Base-by-base conservation (phyloP, 768 basidiomycete species). In the Cystobasidium tubakii region DNA sequence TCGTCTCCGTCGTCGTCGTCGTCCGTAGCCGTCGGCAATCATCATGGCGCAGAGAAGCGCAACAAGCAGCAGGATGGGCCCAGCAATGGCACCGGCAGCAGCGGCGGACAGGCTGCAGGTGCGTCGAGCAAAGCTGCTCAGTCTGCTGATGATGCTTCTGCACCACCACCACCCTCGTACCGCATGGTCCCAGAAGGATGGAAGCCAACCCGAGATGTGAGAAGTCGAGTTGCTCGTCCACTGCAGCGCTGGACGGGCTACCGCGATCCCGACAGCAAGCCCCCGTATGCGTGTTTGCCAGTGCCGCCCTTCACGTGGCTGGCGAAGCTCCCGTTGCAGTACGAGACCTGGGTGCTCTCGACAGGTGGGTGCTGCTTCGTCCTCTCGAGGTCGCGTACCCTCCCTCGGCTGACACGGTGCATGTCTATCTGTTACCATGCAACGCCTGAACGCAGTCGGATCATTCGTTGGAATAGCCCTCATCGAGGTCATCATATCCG, bases 401-500 rank as follows among this genome's bases (percentile, higher is more conserved):
- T n/a, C n/a, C n/a, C n/a, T n/a, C n/a, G n/a, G n/a, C n/a, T n/a
- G n/a, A n/a, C n/a, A n/a, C n/a, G n/a, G n/a, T n/a, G n/a, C n/a
- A n/a, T n/a, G n/a, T n/a, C n/a, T n/a, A n/a, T n/a, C n/a, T n/a
- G n/a, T n/a, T n/a, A n/a, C n/a, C n/a, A n/a, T n/a, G n/a, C 12
- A 3, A 60, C 27, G 33, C 57, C 17, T 21, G n/a, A n/a, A n/a
- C 15, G 2, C 69, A 31, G 55, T 71, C 29, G 69, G 53, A 12
- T 27, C 36, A 6, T 71, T 71, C 55, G 69, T 55, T 34, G 69
- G 53, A 7, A 71, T 71, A 23, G 69, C 69, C 54, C 55, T 71
- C 25, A 34, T 71, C 53, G 69, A 71, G 34, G 69, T 62, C 21
- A 62, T 71, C 55, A 57, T 71, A 21, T 71, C 69, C n/a, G 69